Evolutionary conservation across 805 yeast genomes (phyloP).

Genomic region (Yarrowia yakushimensis): DNA sequence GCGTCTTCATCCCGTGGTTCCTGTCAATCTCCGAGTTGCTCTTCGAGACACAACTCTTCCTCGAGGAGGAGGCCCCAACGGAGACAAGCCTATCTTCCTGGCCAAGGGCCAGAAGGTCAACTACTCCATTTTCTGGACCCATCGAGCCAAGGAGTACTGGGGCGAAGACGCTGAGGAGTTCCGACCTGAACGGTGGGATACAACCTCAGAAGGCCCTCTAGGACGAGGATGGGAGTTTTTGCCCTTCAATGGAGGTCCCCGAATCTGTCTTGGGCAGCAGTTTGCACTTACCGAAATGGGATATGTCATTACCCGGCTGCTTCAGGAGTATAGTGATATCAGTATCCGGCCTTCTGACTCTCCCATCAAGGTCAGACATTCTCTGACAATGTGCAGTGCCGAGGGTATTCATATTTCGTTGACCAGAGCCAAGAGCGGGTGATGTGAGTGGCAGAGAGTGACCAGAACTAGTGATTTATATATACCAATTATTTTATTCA

Average conservation of each 20-base stretch:
- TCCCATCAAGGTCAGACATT: neutral
- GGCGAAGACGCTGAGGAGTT: slow-evolving; percentile 47
- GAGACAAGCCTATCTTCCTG: slow-evolving; percentile 41
- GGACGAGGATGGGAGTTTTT: slow-evolving; percentile 44
- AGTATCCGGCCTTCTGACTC: neutral
- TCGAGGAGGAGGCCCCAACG: slow-evolving; percentile 48
- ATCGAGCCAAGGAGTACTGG: slow-evolving; percentile 42
- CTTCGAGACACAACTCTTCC: slow-evolving; percentile 48
- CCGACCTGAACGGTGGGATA: slow-evolving; percentile 49
- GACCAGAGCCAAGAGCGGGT: neutral
- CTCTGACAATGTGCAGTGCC: slow-evolving; percentile 1
- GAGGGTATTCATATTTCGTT: neutral
- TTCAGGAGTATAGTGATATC: slow-evolving; percentile 30
- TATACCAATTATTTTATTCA: too few species aligned
- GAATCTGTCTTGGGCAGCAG: slow-evolving; percentile 55
- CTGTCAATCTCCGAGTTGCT: slow-evolving; percentile 47
- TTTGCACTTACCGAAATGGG: slow-evolving; percentile 53
- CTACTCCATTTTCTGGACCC: slow-evolving; percentile 44
- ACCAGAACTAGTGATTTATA: too few species aligned
- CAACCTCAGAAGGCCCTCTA: slow-evolving; percentile 31
- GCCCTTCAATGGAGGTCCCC: slow-evolving; percentile 57
- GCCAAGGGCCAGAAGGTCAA: slow-evolving; percentile 45
- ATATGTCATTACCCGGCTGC: slow-evolving; percentile 43
- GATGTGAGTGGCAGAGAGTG: neutral
- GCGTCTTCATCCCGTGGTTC: slow-evolving; percentile 52